Evolutionary conservation across 192 early-diverging fungal genomes (phyloP), one percentile per base, ranked within the genome.

Genomic region (Coemansia sp.): DNA sequence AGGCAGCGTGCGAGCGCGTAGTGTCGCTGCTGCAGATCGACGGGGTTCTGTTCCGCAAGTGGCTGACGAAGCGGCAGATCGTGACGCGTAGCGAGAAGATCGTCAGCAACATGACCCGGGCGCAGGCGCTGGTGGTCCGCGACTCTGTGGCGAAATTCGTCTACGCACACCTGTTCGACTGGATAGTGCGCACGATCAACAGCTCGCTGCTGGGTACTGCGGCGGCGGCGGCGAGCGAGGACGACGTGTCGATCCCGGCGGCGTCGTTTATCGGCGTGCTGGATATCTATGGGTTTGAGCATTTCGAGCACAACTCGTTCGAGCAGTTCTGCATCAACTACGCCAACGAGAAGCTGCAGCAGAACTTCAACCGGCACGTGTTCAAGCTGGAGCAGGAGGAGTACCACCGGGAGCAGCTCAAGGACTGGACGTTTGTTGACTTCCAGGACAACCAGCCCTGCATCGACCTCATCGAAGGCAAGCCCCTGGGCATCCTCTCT

Each of bases 241-340:
- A 48, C 1, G 46, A 45, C 0, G 6, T 14, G 46, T 4, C 46
- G n/a, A 12, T n/a, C 0, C 32, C 63, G 53, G 38, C 70, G 14
- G 70, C 72, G 23, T 88, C 89, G 29, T 98, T 99, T 72, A 99
- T 99, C 75, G 97, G 97, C 85, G 97, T 99, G 1, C 85, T 99
- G 63, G 97, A 99, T 89, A 99, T 99, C 70, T 99, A 98, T 73
- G 97, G 94, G 48, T 99, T 99, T 77, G 97, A 99, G 79, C 95
- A 98, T 74, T 99, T 99, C 79, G 92, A 94, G 84, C 97, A 95
- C 85, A 99, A 99, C 86, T 98, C 95, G 23, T 99, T 99, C 68
- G 97, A 99, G 85, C 97, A 99, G 86, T 98, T 98, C 80, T 99
- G 97, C 87, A 97, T 99, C 69, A 93, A 94, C 74, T 94, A 93